These are phyloP conservation scores for Diplosphaera chodatii DNA, from an alignment of 139 green algal genomes.

Conservation along the genomic window DNA sequence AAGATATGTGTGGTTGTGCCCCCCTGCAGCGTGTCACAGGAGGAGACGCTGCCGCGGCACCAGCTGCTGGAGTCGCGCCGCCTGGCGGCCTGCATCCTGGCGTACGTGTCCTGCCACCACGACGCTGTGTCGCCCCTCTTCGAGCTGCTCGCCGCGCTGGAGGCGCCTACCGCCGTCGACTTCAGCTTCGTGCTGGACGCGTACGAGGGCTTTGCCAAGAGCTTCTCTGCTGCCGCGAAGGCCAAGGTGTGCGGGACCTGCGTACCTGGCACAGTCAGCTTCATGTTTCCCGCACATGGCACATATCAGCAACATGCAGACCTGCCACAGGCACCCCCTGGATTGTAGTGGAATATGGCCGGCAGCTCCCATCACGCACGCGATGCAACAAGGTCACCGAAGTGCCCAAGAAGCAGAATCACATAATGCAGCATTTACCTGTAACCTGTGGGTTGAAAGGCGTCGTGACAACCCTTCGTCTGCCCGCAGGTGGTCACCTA, in stretches of 20 bases:
- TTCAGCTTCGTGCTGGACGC: slow-evolving; percentile 78
- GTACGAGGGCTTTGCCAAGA: slow-evolving; percentile 40
- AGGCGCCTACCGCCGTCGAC: slow-evolving; percentile 50
- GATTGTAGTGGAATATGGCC: no score
- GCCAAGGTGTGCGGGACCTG: slow-evolving; percentile 20
- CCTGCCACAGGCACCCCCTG: no score
- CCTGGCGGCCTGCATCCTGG: slow-evolving; percentile 77
- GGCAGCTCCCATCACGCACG: no score
- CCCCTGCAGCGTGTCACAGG: slow-evolving; percentile 34
- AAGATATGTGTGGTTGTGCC: no score
- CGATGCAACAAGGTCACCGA: no score
- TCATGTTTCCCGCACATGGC: no score
- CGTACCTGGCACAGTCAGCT: no score
- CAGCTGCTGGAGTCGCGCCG: slow-evolving; percentile 72
- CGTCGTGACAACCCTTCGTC: no score
- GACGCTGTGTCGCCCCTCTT: slow-evolving; percentile 68
- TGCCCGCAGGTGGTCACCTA: slow-evolving; percentile 38
- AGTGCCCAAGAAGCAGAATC: no score
- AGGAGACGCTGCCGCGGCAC: slow-evolving; percentile 27
- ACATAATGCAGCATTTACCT: no score
- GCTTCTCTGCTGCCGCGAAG: slow-evolving; percentile 50
- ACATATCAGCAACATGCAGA: no score
- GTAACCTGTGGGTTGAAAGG: no score
- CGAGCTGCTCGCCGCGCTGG: slow-evolving; percentile 71
- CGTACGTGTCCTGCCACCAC: slow-evolving; percentile 53